Conservation (phyloP, 1,139 yeast species). For the Taphrina pruni region DNA sequence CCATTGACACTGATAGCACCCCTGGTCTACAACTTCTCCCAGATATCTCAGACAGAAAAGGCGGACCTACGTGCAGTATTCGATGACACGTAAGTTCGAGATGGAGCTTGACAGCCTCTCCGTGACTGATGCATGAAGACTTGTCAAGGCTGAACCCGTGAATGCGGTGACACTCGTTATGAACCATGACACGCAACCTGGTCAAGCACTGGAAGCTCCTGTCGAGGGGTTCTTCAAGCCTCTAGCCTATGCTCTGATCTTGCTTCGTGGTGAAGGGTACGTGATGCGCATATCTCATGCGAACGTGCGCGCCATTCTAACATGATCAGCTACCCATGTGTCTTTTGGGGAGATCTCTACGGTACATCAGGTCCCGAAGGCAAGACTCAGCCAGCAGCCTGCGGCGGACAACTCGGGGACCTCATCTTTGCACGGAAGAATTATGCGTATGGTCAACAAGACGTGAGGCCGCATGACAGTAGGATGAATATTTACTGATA, state of each 20-base stretch:
- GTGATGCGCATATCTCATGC: not conserved
- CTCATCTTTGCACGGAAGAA: slow-evolving; percentile 44
- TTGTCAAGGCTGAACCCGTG: slow-evolving; percentile 44
- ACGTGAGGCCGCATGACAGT: slow-evolving; percentile 34
- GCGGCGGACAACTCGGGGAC: slow-evolving; percentile 46
- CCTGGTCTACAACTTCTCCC: slow-evolving; percentile 45
- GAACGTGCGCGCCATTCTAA: no score
- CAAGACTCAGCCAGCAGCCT: slow-evolving; percentile 42
- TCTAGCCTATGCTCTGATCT: slow-evolving; percentile 45
- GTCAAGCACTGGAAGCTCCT: slow-evolving; percentile 46
- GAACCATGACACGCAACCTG: slow-evolving; percentile 47
- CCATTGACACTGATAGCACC: slow-evolving; percentile 41
- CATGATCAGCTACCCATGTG: slow-evolving; percentile 43
- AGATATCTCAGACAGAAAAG: slow-evolving; percentile 44
- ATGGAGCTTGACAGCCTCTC: not conserved
- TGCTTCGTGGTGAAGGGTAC: slow-evolving; percentile 45
- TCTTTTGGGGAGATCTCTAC: slow-evolving; percentile 46
- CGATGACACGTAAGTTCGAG: slow-evolving; percentile 44
- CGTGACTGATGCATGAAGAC: slow-evolving; percentile 30
- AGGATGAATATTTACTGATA: not conserved
- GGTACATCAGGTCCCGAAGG: slow-evolving; percentile 44
- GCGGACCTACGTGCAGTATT: slow-evolving; percentile 44
- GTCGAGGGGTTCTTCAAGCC: slow-evolving; percentile 46
- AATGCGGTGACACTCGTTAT: slow-evolving; percentile 45
- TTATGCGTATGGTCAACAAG: slow-evolving; percentile 46